Evolutionary conservation across 768 basidiomycete genomes (phyloP), one percentile per base, ranked within the genome.

Genomic region (Russula vinacea): DNA sequence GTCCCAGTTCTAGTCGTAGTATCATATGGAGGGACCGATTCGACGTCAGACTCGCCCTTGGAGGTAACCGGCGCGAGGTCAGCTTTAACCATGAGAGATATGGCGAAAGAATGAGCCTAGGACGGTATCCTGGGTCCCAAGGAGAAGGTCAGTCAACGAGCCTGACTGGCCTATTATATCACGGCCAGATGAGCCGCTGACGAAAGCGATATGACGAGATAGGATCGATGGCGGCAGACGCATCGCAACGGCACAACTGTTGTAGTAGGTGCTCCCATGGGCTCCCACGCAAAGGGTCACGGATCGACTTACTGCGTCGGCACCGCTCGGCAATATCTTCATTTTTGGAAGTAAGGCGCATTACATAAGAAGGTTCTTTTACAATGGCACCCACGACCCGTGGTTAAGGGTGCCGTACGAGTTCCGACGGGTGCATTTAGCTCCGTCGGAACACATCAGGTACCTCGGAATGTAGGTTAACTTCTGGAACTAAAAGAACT

Each of bases 191-290:
- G 5, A 22, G 51, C n/a, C 5, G 44, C 39, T 64, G 62, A 64
- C 58, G 39, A 64, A 45, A 10, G 26, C 1, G 29, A 47, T 59
- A 64, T 64, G 62, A 64, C 62, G 16, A 58, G 19, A 54, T n/a
- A n/a, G n/a, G n/a, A n/a, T n/a, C 3, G 2, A 11, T 8, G 16
- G 29, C 22, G 14, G 40, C 40, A 3, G 40, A 17, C 17, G 16
- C 1, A 16, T 17, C 40, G 4, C 40, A 42, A 42, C 24, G 13
- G 17, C 24, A 26, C 35, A 4, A 49, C 10, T 22, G 4, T 11
- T 14, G 22, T 45, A 49, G 29, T 37, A 3, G 35, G 24, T 29
- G 14, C 35, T 50, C 58, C n/a, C n/a, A n/a, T n/a, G n/a, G n/a
- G n/a, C n/a, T n/a, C n/a, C 35, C 58, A 58, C 58, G 57, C 57